These are phyloP conservation scores for Termitomyces sp. DNA, from an alignment of 768 basidiomycete species.

Conservation along the genomic window DNA sequence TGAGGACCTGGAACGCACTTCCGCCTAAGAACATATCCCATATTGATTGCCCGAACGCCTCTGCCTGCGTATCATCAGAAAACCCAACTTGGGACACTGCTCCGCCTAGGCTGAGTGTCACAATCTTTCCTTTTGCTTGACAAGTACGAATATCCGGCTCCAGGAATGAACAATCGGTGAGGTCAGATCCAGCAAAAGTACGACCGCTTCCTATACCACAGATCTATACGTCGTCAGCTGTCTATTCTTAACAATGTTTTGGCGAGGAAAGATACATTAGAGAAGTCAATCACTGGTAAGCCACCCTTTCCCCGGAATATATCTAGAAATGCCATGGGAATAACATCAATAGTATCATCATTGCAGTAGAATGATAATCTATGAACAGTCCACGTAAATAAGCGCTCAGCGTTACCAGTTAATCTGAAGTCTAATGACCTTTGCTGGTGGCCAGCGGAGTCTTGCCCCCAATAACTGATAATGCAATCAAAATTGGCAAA, in stretches of 20 bases:
- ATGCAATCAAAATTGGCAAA: neutral
- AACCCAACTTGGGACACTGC: conserved; percentile 57
- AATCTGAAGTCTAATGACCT: conserved; percentile 16
- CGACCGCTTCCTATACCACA: conserved; percentile 42
- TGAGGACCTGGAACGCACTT: conserved; percentile 17
- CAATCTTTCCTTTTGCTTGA: conserved; percentile 54
- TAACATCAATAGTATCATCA: conserved; percentile 56
- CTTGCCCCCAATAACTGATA: conserved; percentile 38
- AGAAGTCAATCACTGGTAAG: conserved; percentile 55
- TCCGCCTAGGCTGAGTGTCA: conserved; percentile 52
- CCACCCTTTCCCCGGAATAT: conserved; percentile 58
- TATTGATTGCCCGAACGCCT: conserved; percentile 51
- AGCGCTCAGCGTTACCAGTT: neutral
- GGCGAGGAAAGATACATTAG: conserved; percentile 38
- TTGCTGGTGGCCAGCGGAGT: conserved; percentile 32
- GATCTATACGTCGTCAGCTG: conserved; percentile 30
- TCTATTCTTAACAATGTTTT: neutral
- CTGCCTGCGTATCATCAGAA: conserved; percentile 45
- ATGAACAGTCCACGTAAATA: neutral
- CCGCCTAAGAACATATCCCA: conserved; percentile 67
- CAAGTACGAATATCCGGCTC: conserved; percentile 59
- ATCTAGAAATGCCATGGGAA: conserved; percentile 58
- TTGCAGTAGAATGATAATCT: conserved; percentile 57
- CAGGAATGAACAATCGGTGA: conserved; percentile 62
- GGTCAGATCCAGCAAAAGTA: conserved; percentile 52